phyloP scores from a whole-genome alignment of 2,329 filamentous ascomycete species.

The Aspergillus clavatus region DNA sequence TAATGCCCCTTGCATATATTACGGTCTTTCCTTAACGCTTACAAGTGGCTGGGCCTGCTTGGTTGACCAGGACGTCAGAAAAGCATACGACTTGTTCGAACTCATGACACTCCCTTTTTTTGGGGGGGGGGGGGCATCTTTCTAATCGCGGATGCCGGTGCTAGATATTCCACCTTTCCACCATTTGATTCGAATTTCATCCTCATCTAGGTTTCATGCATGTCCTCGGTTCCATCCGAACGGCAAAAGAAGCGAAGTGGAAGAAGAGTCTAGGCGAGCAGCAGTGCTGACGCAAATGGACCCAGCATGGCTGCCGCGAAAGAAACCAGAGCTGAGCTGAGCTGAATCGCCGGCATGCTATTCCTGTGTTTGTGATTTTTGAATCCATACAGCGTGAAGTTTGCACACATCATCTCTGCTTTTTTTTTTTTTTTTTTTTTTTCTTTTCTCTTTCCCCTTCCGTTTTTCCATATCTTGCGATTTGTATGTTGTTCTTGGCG shows the following conservation, averaged over 20 bases:
- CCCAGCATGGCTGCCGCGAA: no score
- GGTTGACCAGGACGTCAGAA: slow-evolving; percentile 26
- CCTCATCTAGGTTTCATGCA: background rate
- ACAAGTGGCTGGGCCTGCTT: slow-evolving; percentile 24
- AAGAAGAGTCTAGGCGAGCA: slow-evolving; percentile 7
- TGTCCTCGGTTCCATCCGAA: no score
- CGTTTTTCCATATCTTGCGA: no score
- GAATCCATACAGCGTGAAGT: slow-evolving; percentile 18
- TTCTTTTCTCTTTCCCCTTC: no score
- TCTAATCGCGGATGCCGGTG: no score
- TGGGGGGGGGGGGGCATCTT: no score
- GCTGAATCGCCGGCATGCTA: background rate
- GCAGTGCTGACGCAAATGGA: slow-evolving; percentile 14
- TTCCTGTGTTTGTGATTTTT: background rate
- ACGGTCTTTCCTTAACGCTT: slow-evolving; percentile 21
- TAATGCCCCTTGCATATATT: slow-evolving; percentile 20
- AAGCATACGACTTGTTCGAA: slow-evolving; percentile 23
- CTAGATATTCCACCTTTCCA: no score
- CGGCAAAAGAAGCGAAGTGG: background rate
- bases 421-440: background rate
- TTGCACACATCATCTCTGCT: slow-evolving; percentile 6
- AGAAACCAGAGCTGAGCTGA: no score
- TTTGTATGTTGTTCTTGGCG: no score
- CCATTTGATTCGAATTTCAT: slow-evolving; percentile 4
- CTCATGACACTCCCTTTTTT: slow-evolving; percentile 21